Evolutionary conservation across 208 protist genomes (phyloP), one percentile per base, ranked within the genome.

Genomic region (Leishmania amazonensis): DNA sequence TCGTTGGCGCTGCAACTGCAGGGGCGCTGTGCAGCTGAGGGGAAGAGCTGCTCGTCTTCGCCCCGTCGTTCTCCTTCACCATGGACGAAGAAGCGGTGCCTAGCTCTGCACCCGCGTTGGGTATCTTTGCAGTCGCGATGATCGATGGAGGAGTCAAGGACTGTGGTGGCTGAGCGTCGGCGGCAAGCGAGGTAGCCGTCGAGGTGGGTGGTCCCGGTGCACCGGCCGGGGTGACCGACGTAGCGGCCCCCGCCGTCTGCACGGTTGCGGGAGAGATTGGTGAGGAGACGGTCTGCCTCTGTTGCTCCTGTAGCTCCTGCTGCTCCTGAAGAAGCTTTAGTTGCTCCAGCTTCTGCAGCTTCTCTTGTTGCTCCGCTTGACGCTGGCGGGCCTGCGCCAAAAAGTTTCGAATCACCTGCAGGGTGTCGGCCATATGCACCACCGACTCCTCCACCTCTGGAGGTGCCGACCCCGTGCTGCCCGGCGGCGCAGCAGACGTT

Each of bases 381-480:
- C 75, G 80, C 78, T 85, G 73, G 5, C 76, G 84, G 7, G 84
- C 76, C 2, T 83, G 84, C 49, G 77, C 78, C 42, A 88, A 80
- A 76, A 88, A 88, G 67, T 3, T 81, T n/a, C 83, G 65, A 51
- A 88, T 85, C 11, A 70, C 78, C 67, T 81, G 75, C 17, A 85
- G 57, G n/a, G 85, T 88, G n/a, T 47, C 67, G 17, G 73, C 47
- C 78, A 83, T 82, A 67, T 84, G 67, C 40, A 60, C 58, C 38
- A 38, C 21, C 19, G 83, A 83, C 73, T 81, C 82, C 82, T 76
- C 74, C 73, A 81, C 65, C 64, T 73, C 62, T 0, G 51, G 28
- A 31, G 82, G 31, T 21, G 65, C 42, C 31, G 51, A 7, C 15
- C 21, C 71, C 53, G 40, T 57, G 31, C 51, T 75, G 24, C 76